Base-by-base conservation (phyloP, 768 basidiomycete genomes). In the Amanita brunnescens region DNA sequence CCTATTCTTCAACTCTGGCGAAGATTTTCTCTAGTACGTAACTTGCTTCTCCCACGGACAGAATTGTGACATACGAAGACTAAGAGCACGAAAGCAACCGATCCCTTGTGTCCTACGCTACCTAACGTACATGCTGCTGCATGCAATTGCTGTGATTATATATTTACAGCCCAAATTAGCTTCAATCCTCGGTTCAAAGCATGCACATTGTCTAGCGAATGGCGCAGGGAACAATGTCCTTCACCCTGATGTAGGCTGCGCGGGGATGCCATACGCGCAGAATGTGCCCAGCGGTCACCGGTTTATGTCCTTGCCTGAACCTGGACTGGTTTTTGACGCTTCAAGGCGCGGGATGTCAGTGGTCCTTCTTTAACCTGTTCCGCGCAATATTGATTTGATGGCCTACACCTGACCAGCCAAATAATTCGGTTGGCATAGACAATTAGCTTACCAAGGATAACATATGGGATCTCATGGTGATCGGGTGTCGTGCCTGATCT, bases 31-130 rank as follows among this genome's bases (percentile, higher is more conserved):
- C n/a, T n/a, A n/a, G n/a, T n/a, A n/a, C n/a, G n/a, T n/a, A n/a
- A n/a, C n/a, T n/a, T n/a, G n/a, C n/a, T n/a, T n/a, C n/a, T 95
- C 94, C 66, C 53, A 84, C 90, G 0, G 95, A 91, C 2, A 90
- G 90, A 61, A 79, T n/a, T n/a, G n/a, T n/a, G n/a, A n/a, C n/a
- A n/a, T n/a, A n/a, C n/a, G 30, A 33, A 30, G 12, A 34, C 32
- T 12, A 24, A 14, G 9, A 47, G 9, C 29, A 30, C 16, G 12
- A 46, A 34, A 16, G 10, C n/a, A 7, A n/a, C 18, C 1, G 45
- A 33, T 23, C 30, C 45, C 10, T 16, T 47, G 12, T 47, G 34
- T 33, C 34, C 45, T 10, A 21, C 14, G 20, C 14, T 47, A 13
- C 33, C 33, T 13, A 47, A 47, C 23, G 45, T 47, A 35, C 30